Base-by-base conservation (phyloP, 2,329 filamentous ascomycete genomes). In the Fusarium bulbicola region DNA sequence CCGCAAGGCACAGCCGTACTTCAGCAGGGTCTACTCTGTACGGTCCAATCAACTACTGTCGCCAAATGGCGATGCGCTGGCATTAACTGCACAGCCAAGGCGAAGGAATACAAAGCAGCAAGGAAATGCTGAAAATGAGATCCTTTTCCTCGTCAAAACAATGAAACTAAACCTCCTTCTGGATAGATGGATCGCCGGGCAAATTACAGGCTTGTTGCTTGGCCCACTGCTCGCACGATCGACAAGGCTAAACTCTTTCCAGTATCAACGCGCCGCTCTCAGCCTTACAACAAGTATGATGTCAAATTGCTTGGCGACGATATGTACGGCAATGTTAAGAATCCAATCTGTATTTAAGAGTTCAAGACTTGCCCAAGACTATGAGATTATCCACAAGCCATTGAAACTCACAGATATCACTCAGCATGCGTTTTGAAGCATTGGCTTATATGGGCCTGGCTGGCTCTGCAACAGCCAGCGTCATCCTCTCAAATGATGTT, bases 401-500 rank as follows among this genome's bases (percentile, higher is more conserved):
- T 24, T 6, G 13, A 14, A 15, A 14, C 18, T 26, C 16, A 20
- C 16, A 11, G 12, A 52, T 15, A 52, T 20, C 15, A 52, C 47
- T 20, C 8, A 52, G 5, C 13, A 63, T 63, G 59, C 40, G 42
- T 20, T 7, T 34, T 26, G n/a, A 20, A 34, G 14, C 34, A 6
- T 34, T 59, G 21, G 53, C 36, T 11, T 34, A 13, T 8, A 13
- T 61, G 16, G 57, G 53, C 30, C 50, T 65, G 2, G 53, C 39
- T 20, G n/a, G 50, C 28, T 49, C 65, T 26, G 59, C 57, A 45
- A 52, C 50, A 15, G 59, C 52, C n/a, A 32, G 59, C 6, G 32
- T 74, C 46, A 21, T 66, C 20, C 58, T 67, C n/a, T 68, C 71
- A 9, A 66, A 76, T 42, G 56, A 70, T 26, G 58, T 56, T 13